Evolutionary conservation across 345 rosid species (phyloP).

Genomic region (Populus tremula): DNA sequence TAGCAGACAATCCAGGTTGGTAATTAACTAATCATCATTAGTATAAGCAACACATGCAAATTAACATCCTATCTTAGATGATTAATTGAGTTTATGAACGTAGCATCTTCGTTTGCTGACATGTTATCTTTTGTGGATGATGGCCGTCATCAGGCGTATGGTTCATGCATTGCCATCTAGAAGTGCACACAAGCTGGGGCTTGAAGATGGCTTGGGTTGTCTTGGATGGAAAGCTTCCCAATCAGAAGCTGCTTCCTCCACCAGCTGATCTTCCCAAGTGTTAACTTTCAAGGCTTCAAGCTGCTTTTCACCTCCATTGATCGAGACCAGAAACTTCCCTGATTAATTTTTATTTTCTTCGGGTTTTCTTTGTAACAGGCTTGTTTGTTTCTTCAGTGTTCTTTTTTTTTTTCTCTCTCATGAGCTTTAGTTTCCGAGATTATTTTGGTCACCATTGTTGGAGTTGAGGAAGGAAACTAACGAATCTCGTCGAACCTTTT

Average conservation of each 20-base stretch:
- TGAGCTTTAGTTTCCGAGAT: not conserved
- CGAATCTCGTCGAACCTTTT: too few relatives aligned
- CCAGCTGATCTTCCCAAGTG: conserved; percentile 16
- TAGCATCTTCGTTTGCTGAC: not conserved
- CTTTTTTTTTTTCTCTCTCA: not conserved
- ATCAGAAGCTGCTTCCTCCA: conserved; percentile 14
- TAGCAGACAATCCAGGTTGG: conserved; percentile 21
- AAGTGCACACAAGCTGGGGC: conserved; percentile 19
- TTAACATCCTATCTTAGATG: not conserved
- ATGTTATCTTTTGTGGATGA: not conserved
- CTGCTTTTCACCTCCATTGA: not conserved
- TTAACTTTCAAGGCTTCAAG: not conserved
- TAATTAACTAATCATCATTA: not conserved
- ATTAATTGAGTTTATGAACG: not conserved
- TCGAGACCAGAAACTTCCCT: not conserved
- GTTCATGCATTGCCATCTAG: conserved; percentile 21
- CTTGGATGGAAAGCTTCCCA: conserved; percentile 11
- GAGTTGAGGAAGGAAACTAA: too few relatives aligned
- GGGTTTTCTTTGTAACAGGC: not conserved
- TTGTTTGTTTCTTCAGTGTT: not conserved
- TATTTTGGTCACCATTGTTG: too few relatives aligned
- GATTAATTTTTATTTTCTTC: not conserved
- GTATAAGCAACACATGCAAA: not conserved
- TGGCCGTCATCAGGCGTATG: not conserved
- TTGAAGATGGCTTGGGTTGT: conserved; percentile 17